These are phyloP conservation scores for Paxillus ammoniavirescens DNA, from an alignment of 768 basidiomycete species.

Conservation along the genomic window DNA sequence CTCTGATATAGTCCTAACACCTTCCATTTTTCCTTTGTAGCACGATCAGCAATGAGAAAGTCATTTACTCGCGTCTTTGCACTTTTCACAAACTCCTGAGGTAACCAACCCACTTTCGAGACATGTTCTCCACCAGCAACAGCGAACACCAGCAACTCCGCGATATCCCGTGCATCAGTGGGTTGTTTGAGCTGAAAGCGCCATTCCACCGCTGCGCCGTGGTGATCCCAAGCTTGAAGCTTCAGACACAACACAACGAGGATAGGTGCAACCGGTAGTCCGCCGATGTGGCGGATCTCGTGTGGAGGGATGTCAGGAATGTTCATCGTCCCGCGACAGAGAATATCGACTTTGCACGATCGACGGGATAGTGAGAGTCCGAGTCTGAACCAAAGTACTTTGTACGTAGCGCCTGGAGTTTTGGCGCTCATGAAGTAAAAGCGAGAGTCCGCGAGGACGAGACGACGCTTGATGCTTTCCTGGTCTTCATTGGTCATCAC, in stretches of 20 bases:
- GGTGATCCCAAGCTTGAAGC: conserved; percentile 43
- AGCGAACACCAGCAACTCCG: conserved; percentile 39
- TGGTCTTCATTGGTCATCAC: conserved; percentile 34
- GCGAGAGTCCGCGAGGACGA: conserved; percentile 28
- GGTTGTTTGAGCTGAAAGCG: conserved; percentile 38
- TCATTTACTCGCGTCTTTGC: conserved; percentile 21
- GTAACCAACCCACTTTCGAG: conserved; percentile 24
- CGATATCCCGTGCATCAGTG: conserved; percentile 42
- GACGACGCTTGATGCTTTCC: conserved; percentile 40
- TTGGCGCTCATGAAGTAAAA: conserved; percentile 40
- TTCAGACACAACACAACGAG: conserved; percentile 40
- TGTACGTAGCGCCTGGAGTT: conserved; percentile 39
- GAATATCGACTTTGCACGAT: conserved; percentile 40
- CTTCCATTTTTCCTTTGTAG: not conserved
- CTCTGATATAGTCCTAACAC: not conserved
- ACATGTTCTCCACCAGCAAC: conserved; percentile 11
- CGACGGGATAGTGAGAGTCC: conserved; percentile 7
- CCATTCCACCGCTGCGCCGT: conserved; percentile 27
- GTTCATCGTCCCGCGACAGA: conserved; percentile 35
- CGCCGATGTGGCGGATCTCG: conserved; percentile 12
- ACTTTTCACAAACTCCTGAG: conserved; percentile 27
- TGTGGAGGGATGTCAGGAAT: conserved; percentile 32
- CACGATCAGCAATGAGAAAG: not conserved
- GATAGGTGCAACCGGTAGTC: conserved; percentile 39
- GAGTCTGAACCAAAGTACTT: conserved; percentile 39